Percentiles rank a stretch among this genome's conserved stretches.
Evolutionary conservation across 345 rosid genomes (phyloP).

Genomic region (Rhodamnia argentea): DNA sequence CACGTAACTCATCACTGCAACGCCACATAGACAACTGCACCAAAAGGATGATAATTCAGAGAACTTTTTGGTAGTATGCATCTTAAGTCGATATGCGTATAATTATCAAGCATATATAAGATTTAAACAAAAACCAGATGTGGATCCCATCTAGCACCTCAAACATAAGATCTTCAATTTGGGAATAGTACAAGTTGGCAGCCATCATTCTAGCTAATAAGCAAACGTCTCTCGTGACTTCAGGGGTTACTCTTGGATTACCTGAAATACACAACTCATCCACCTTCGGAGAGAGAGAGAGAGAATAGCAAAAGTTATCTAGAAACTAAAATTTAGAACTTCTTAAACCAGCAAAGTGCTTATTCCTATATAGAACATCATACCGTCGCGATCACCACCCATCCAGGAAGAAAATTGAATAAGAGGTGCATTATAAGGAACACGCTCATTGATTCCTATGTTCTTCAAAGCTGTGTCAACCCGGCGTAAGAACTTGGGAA

Average conservation of each 20-base stretch:
- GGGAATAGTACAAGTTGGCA: constrained; percentile 80
- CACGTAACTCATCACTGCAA: constrained; percentile 90
- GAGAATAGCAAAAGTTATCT: not conserved
- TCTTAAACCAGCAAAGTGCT: not conserved
- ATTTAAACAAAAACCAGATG: not conserved
- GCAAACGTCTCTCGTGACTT: constrained; percentile 99
- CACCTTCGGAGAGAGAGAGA: not conserved
- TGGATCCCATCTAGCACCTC: constrained; percentile 42
- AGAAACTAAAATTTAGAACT: not conserved
- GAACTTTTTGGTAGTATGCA: not conserved
- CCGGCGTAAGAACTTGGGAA: constrained; percentile 95
- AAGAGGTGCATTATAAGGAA: constrained; percentile 96
- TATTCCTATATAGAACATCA: not conserved
- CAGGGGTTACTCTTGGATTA: constrained; percentile 98
- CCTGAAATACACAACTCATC: constrained; percentile 27
- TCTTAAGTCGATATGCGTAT: not conserved
- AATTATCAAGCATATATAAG: not conserved
- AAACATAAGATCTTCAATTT: constrained; percentile 95
- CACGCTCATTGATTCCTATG: constrained; percentile 83
- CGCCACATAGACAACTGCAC: constrained; percentile 99
- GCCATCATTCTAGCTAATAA: constrained; percentile 99
- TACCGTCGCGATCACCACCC: constrained; percentile 99
- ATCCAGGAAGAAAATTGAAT: constrained; percentile 99
- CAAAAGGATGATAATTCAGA: not conserved
- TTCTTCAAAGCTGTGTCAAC: constrained; percentile 96